Evolutionary conservation across 139 green algal genomes (phyloP).

Genomic region (Chara braunii): DNA sequence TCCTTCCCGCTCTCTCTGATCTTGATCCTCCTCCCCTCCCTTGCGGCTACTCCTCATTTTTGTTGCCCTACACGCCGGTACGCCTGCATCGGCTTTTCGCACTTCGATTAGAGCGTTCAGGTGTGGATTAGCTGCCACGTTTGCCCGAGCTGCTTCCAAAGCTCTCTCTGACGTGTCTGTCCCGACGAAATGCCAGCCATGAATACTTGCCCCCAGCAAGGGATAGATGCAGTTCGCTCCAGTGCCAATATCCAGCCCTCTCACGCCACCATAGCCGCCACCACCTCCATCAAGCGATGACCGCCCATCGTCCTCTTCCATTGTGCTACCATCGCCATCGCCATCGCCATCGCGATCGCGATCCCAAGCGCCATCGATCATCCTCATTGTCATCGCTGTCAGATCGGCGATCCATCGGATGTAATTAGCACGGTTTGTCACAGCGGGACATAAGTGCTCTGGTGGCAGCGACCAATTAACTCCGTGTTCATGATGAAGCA

Average conservation of each 20-base stretch:
- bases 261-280: constrained; percentile 10
- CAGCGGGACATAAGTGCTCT: constrained; percentile 64
- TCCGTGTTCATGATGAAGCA: constrained; percentile 59
- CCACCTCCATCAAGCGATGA: neutral
- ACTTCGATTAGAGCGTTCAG: constrained; percentile 58
- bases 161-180: constrained; percentile 63
- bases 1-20: too few species aligned
- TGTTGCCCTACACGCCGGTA: neutral
- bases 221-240: constrained; percentile 91
- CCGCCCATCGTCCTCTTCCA: neutral
- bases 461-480: constrained; percentile 65
- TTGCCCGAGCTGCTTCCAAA: constrained; percentile 46
- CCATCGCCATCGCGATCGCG: neutral
- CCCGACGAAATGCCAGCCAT: constrained; percentile 75
- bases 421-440: constrained; percentile 82
- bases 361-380: neutral
- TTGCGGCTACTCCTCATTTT: neutral
- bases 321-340: neutral
- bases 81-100: constrained; percentile 6
- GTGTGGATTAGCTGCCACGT: constrained; percentile 59
- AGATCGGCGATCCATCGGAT: constrained; percentile 86
- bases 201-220: constrained; percentile 72
- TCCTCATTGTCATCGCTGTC: neutral
- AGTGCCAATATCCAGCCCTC: constrained; percentile 80
- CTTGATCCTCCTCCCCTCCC: too few species aligned